Percentiles rank a stretch among this genome's conserved stretches.
Conservation (phyloP, 805 yeast species). For the Alloascoidea hylecoeti region DNA sequence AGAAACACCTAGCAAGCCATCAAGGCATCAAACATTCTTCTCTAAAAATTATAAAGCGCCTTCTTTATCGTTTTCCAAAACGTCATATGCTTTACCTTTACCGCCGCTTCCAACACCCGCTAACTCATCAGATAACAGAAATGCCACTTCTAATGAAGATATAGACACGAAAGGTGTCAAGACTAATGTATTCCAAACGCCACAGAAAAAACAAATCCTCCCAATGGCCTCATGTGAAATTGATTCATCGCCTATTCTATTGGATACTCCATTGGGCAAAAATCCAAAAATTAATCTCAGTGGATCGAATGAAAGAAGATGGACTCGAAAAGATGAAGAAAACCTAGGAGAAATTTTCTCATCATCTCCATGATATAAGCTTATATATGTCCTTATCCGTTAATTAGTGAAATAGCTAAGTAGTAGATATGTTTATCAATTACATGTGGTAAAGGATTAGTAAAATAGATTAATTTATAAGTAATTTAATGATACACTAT, state of each 20-base stretch:
- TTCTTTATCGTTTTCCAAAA: neutral
- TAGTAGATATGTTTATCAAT: too few species aligned
- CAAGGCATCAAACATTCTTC: neutral
- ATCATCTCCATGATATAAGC: too few species aligned
- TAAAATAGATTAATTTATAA: too few species aligned
- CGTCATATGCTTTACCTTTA: too few species aligned
- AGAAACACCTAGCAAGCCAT: slow-evolving; percentile 1
- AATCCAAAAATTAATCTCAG: neutral
- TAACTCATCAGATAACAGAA: too few species aligned
- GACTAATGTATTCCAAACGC: neutral
- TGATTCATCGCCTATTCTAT: neutral
- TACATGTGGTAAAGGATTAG: too few species aligned
- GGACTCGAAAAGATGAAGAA: neutral
- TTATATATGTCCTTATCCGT: too few species aligned
- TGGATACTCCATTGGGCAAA: neutral
- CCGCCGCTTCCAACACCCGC: too few species aligned
- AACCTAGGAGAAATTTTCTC: slow-evolving; percentile 1
- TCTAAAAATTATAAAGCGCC: neutral
- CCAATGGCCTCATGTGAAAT: neutral
- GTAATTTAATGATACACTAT: too few species aligned
- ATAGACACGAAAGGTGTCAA: neutral
- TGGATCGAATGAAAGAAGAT: neutral
- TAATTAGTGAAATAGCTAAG: too few species aligned
- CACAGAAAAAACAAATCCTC: neutral
- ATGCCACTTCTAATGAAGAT: neutral